phyloP scores from a whole-genome alignment of 1,284 basidiomycete genomes.

The Ceratobasidium sp. region DNA sequence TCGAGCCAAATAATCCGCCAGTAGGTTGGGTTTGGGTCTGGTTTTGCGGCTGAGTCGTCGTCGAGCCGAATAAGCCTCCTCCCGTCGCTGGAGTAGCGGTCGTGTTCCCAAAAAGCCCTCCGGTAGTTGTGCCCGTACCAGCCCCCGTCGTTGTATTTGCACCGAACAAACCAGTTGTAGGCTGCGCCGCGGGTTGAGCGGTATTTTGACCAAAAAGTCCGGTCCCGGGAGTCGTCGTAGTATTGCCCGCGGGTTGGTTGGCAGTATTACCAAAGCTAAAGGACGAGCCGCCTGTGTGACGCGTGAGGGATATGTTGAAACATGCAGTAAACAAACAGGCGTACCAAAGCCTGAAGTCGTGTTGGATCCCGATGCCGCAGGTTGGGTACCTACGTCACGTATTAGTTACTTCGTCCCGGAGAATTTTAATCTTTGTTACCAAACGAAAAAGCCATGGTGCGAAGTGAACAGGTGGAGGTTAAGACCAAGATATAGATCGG shows the following conservation, averaged over 20 bases:
- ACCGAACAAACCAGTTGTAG: conserved; percentile 47
- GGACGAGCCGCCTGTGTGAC: conserved; percentile 17
- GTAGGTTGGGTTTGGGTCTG: conserved; percentile 35
- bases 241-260: background rate
- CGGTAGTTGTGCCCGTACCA: conserved; percentile 48
- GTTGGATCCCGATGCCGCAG: conserved; percentile 14
- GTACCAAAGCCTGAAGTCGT: conserved; percentile 26
- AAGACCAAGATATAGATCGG: background rate
- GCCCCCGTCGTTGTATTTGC: conserved; percentile 19
- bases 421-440: background rate
- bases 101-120: conserved; percentile 59
- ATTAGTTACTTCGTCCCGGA: background rate
- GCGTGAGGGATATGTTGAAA: conserved; percentile 28
- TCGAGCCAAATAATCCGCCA: conserved; percentile 51
- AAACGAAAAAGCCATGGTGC: conserved; percentile 32
- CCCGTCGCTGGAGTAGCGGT: conserved; percentile 47
- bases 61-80: conserved; percentile 54
- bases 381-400: background rate
- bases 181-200: conserved; percentile 3
- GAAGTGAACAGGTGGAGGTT: background rate
- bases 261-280: conserved; percentile 30
- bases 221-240: conserved; percentile 19
- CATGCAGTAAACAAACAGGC: conserved; percentile 1
- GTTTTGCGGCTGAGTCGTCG: conserved; percentile 33
- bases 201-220: conserved; percentile 45